These are phyloP conservation scores for Telopea speciosissima DNA, from an alignment of 177 flowering plant species.

Conservation along the genomic window DNA sequence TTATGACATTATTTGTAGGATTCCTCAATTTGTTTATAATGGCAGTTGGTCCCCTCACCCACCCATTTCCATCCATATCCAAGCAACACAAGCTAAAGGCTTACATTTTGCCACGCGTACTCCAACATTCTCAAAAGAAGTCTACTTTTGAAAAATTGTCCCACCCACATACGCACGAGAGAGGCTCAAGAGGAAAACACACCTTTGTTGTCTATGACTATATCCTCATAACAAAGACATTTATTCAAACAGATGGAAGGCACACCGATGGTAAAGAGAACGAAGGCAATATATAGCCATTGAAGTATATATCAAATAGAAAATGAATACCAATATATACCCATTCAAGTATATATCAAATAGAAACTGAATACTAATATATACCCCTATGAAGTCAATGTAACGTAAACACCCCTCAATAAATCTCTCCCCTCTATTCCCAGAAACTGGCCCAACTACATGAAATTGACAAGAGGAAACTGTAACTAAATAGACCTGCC, in stretches of 20 bases:
- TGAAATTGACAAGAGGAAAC: not conserved
- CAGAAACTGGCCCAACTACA: slow-evolving; percentile 12
- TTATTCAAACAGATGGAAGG: slow-evolving; percentile 1
- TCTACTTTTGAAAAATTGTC: not conserved
- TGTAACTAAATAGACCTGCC: not conserved
- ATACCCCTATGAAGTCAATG: slow-evolving; percentile 1
- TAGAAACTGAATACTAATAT: slow-evolving; percentile 10
- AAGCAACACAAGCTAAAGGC: not conserved
- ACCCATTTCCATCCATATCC: not conserved
- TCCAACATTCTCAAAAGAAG: not conserved
- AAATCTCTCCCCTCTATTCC: slow-evolving; percentile 20
- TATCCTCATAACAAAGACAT: too few relatives aligned
- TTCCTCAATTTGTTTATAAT: not conserved
- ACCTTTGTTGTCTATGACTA: not conserved
- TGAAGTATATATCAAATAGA: too few relatives aligned
- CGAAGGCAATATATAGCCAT: too few relatives aligned
- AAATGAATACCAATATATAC: too few relatives aligned
- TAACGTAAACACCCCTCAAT: slow-evolving; percentile 9
- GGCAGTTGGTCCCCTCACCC: not conserved
- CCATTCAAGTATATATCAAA: not conserved
- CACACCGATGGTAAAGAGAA: too few relatives aligned
- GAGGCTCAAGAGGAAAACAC: not conserved
- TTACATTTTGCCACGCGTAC: not conserved
- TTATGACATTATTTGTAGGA: not conserved
- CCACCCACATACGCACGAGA: not conserved